Evolutionary conservation across 148 eudicot genomes (phyloP).

Genomic region (Cornus controversa): DNA sequence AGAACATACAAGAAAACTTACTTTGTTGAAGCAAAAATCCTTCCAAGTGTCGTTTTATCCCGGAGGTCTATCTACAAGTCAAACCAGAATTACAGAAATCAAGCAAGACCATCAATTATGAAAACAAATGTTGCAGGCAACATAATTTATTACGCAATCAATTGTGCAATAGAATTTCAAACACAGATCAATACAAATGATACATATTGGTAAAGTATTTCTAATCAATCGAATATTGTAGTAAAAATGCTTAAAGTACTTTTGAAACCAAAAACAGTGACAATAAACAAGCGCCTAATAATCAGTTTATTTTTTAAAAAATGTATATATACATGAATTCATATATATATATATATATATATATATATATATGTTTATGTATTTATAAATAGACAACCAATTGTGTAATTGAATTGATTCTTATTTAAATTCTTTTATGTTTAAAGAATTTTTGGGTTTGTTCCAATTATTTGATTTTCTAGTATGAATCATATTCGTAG

Average conservation of each 20-base stretch:
- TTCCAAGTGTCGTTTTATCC: constrained; percentile 75
- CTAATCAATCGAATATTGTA: neutral
- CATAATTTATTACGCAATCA: no score
- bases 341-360: neutral
- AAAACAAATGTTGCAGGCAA: neutral
- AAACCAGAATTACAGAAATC: constrained; percentile 18
- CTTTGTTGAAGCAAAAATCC: constrained; percentile 72
- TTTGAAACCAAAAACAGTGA: no score
- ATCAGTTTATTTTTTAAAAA: no score
- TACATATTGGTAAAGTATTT: neutral
- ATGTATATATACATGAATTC: no score
- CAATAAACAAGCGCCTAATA: no score
- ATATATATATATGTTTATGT: neutral
- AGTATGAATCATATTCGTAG: no score
- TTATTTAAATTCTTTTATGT: no score
- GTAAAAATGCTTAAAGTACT: neutral
- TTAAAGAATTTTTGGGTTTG: no score
- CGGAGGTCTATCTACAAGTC: constrained; percentile 77
- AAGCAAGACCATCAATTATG: neutral
- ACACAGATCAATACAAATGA: neutral
- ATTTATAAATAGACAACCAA: neutral
- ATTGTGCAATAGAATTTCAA: neutral
- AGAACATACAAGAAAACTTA: constrained; percentile 30
- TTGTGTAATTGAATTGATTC: no score
- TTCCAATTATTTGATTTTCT: no score